These are phyloP conservation scores for Ormosia emarginata DNA, from an alignment of 306 rosid genomes.

Conservation along the genomic window DNA sequence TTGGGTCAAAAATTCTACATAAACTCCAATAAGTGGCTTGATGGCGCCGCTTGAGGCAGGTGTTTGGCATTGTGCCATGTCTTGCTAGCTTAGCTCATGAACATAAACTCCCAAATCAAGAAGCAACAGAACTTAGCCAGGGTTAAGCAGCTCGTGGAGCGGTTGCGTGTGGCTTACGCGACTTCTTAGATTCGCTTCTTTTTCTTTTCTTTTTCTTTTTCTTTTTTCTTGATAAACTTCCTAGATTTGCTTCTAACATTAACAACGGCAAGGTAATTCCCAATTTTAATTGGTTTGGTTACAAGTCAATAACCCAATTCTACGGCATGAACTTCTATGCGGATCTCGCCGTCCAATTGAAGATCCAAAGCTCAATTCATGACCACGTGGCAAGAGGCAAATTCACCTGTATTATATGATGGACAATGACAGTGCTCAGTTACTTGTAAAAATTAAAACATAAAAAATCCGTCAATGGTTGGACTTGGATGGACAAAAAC, in stretches of 20 bases:
- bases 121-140: not conserved
- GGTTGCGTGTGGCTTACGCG: not conserved
- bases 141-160: not conserved
- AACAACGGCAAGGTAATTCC: not conserved
- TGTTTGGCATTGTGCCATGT: not conserved
- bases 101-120: not conserved
- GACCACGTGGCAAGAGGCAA: constrained; percentile 28
- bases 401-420: not conserved
- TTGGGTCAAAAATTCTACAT: not conserved
- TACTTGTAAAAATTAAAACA: not conserved
- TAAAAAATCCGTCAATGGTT: not conserved
- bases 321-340: too few relatives aligned
- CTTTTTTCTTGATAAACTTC: not conserved
- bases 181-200: not conserved
- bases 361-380: not conserved
- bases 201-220: too few relatives aligned
- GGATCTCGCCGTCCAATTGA: not conserved
- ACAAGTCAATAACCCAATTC: not conserved
- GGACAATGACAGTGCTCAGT: not conserved
- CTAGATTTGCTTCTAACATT: not conserved
- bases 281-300: not conserved
- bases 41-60: not conserved
- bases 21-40: not conserved
- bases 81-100: not conserved
- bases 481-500: not conserved